Conservation (phyloP, 2,329 filamentous ascomycete species). For the Hymenoscyphus salicellus region DNA sequence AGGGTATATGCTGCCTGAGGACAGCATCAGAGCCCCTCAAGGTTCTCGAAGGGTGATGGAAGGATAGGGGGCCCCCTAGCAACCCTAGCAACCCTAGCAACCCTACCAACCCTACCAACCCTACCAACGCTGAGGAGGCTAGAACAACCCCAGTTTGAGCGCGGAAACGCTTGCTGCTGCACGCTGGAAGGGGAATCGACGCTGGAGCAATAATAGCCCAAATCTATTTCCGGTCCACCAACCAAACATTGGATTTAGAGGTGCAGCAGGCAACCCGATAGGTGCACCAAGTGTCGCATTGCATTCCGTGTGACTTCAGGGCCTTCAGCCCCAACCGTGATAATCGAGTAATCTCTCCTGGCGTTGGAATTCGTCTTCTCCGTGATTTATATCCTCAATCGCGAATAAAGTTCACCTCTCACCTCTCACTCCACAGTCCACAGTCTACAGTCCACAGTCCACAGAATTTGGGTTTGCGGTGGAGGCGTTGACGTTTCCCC, state of each 20-base stretch:
- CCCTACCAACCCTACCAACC: too few relatives aligned
- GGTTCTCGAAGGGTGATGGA: not conserved
- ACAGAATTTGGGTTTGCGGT: not conserved
- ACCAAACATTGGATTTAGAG: not conserved
- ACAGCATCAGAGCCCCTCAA: too few relatives aligned
- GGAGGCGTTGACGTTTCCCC: not conserved
- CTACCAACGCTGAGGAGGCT: too few relatives aligned
- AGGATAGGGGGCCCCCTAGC: not conserved
- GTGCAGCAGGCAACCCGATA: not conserved
- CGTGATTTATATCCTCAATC: not conserved
- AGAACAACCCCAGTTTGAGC: too few relatives aligned
- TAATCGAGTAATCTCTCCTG: not conserved
- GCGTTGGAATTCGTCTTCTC: not conserved
- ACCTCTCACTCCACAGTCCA: not conserved
- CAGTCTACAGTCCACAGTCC: not conserved
- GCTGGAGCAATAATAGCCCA: not conserved
- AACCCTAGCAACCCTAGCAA: too few relatives aligned
- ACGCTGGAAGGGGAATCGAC: not conserved
- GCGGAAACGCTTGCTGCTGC: not conserved
- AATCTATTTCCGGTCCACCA: not conserved
- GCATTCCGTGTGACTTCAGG: not conserved
- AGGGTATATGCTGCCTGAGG: slow-evolving; percentile 1
- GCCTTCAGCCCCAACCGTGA: not conserved
- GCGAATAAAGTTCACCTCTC: not conserved
- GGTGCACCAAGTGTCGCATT: not conserved